Evolutionary conservation across 1,139 yeast genomes (phyloP).

Genomic region (Saccharomyces hybrid): DNA sequence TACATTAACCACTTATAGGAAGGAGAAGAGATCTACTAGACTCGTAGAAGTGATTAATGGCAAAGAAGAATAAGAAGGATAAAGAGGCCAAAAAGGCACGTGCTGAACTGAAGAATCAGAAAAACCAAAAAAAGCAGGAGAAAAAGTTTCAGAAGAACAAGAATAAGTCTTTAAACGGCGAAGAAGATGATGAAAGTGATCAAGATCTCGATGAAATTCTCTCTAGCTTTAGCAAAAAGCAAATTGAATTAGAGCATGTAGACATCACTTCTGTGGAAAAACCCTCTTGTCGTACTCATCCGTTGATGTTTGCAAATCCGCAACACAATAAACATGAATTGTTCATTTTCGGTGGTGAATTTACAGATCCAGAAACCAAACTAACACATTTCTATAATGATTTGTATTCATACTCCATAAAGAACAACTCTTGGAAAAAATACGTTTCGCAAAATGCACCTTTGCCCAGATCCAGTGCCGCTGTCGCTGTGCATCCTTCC

Average conservation of each 20-base stretch:
- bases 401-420: conserved; percentile 62
- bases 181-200: conserved; percentile 87
- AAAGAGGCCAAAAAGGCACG: conserved; percentile 91
- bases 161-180: conserved; percentile 65
- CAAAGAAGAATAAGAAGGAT: conserved; percentile 75
- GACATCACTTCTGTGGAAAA: conserved; percentile 48
- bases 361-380: conserved; percentile 40
- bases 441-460: conserved; percentile 81
- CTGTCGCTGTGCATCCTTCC: conserved; percentile 89
- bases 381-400: conserved; percentile 76
- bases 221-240: conserved; percentile 71
- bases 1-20: neutral
- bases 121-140: conserved; percentile 67
- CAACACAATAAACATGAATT: conserved; percentile 70
- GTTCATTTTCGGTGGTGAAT: conserved; percentile 86
- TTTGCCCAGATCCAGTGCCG: conserved; percentile 87
- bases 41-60: conserved; percentile 40
- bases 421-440: conserved; percentile 75
- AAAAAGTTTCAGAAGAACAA: conserved; percentile 65
- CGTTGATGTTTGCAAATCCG: conserved; percentile 72
- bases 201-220: conserved; percentile 80
- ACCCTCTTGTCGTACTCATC: conserved; percentile 66
- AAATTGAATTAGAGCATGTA: conserved; percentile 69
- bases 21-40: neutral
- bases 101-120: conserved; percentile 74